Conservation (phyloP, 371 early-diverging fungal genomes). For the Globomyces sp. region DNA sequence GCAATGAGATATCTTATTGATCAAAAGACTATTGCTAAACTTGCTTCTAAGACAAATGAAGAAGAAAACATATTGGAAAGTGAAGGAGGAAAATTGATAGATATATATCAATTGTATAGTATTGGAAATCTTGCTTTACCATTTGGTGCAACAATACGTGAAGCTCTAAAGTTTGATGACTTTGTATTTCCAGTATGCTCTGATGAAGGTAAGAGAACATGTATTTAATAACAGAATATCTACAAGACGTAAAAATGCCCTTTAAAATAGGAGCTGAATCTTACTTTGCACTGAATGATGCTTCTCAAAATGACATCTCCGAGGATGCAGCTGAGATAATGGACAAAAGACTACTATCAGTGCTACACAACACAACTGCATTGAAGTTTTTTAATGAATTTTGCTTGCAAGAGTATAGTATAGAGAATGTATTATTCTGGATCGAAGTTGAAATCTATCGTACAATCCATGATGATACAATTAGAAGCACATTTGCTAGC, state of each 20-base stretch:
- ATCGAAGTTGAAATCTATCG: slow-evolving; percentile 56
- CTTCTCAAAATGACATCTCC: background rate
- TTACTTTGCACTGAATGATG: slow-evolving; percentile 1
- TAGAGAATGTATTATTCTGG: slow-evolving; percentile 62
- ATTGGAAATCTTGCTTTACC: slow-evolving; percentile 26
- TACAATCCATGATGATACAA: slow-evolving; percentile 17
- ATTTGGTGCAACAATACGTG: slow-evolving; percentile 33
- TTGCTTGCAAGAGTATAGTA: slow-evolving; percentile 54
- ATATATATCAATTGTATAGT: slow-evolving; percentile 35
- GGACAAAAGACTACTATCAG: slow-evolving; percentile 47
- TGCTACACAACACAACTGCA: slow-evolving; percentile 51
- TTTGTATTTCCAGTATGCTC: slow-evolving; percentile 30
- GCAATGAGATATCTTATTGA: slow-evolving; percentile 16
- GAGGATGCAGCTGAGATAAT: slow-evolving; percentile 5
- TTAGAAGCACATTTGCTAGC: slow-evolving; percentile 29
- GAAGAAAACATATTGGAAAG: slow-evolving; percentile 23
- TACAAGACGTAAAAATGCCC: background rate
- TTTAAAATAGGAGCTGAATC: background rate
- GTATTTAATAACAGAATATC: background rate
- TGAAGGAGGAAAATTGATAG: slow-evolving; percentile 20
- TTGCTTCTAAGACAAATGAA: slow-evolving; percentile 28
- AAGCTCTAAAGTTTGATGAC: slow-evolving; percentile 32
- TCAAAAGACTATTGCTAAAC: slow-evolving; percentile 22
- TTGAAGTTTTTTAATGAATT: slow-evolving; percentile 55
- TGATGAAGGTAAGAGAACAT: slow-evolving; percentile 25